Evolutionary conservation across 805 yeast genomes (phyloP), one percentile per base, ranked within the genome.

Genomic region (Ogataea pini): DNA sequence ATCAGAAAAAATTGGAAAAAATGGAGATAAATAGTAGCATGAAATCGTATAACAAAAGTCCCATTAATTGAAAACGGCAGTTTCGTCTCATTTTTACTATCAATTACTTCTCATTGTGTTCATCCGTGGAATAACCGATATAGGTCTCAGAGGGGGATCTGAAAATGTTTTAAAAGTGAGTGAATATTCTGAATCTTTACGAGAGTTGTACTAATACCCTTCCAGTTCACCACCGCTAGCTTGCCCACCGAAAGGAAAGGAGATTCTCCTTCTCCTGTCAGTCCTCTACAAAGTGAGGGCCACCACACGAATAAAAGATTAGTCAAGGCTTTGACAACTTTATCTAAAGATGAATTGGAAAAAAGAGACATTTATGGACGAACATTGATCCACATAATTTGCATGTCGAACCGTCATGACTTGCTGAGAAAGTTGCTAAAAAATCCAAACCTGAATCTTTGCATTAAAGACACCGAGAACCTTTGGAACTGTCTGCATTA

Each of bases 401-500:
- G 83, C 33, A 62, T 79, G 28, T 54, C 74, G 38, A 80, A 83
- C 51, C 69, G 80, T 40, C 61, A 67, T 41, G 80, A 77, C 47
- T 60, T 72, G 20, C 66, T 86, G 14, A 58, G 65, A 7, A 69
- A 69, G 18, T 54, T 86, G 7, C 63, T 85, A 33, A 72, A 71
- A 44, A 75, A 77, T 52, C 72, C 76, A 7, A 73, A 75, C 14
- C 59, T 78, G 18, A 80, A 82, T 45, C 55, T 75, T 2, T 56
- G 67, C 3, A 58, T 76, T 0, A 66, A 72, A 2, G 97, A 91
- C 63, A 71, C 70, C 44, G 97, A 90, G 64, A 88, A 80, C 60
- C 86, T 89, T 1, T 90, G 95, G 85, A 86, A 87, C 36, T 80
- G 89, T 20, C 70, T 91, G 24, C 97, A 91, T 64, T 78, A 82